Conservation (phyloP, 768 basidiomycete species). For the Suillus fuscotomentosus region DNA sequence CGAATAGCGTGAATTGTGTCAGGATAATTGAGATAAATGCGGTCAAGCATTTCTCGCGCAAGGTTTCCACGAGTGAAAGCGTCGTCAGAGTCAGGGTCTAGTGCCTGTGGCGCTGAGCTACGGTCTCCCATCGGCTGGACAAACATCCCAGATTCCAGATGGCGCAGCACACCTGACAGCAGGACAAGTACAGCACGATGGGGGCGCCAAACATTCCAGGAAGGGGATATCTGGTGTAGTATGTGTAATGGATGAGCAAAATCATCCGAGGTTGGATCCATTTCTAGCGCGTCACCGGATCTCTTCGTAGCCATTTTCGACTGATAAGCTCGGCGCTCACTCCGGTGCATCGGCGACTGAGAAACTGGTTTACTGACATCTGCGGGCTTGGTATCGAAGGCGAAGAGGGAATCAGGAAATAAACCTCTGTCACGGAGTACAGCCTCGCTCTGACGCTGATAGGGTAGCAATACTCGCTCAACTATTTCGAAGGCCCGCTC, state of each 20-base stretch:
- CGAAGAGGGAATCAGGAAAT: conserved; percentile 39
- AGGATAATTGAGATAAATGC: conserved; percentile 53
- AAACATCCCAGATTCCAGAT: conserved; percentile 49
- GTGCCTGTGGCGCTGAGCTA: conserved; percentile 19
- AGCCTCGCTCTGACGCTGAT: conserved; percentile 35
- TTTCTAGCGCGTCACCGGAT: conserved; percentile 13
- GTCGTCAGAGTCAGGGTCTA: conserved; percentile 16
- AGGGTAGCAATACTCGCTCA: conserved; percentile 72
- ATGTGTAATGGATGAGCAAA: conserved; percentile 58
- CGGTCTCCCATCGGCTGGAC: conserved; percentile 39
- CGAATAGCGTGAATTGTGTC: conserved; percentile 35
- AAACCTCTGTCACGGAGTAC: conserved; percentile 23
- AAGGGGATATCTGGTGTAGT: conserved; percentile 61
- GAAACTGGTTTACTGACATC: conserved; percentile 25
- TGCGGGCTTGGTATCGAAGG: conserved; percentile 31
- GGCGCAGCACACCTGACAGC: conserved; percentile 44
- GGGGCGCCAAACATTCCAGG: conserved; percentile 67
- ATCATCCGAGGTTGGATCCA: conserved; percentile 35
- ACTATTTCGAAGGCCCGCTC: conserved; percentile 82
- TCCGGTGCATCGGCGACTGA: conserved; percentile 30
- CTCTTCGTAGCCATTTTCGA: conserved; percentile 19
- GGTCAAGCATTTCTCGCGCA: conserved; percentile 41
- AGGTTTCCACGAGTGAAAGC: conserved; percentile 24
- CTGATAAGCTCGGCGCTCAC: conserved; percentile 22
- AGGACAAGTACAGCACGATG: conserved; percentile 49